A percentile compares a stretch with the other conserved stretches of the same genome.
These are phyloP conservation scores for Fusarium pseudocircinatum DNA, from an alignment of 2,329 filamentous ascomycete genomes.

Conservation along the genomic window DNA sequence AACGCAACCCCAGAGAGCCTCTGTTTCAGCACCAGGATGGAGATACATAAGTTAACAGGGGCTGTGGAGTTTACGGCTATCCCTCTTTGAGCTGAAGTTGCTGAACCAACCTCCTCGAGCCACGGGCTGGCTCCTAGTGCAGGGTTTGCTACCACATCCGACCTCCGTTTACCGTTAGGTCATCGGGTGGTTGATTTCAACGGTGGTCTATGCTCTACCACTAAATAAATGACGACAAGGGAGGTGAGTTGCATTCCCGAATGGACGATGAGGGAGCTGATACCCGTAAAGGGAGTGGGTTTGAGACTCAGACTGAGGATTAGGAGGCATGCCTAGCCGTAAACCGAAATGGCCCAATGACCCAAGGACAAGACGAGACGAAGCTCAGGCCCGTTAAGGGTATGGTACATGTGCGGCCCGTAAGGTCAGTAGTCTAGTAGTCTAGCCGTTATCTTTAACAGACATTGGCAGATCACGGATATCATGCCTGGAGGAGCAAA, in stretches of 20 bases:
- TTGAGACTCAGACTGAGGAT: conserved; percentile 21
- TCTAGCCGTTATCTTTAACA: background rate
- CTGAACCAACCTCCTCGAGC: conserved; percentile 30
- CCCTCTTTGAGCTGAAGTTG: conserved; percentile 19
- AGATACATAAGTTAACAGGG: conserved; percentile 3
- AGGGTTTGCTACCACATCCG: conserved; percentile 17
- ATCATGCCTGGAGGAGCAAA: background rate
- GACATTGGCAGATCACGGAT: background rate
- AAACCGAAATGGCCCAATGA: background rate
- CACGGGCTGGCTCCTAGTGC: conserved; percentile 31
- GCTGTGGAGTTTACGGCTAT: conserved; percentile 31
- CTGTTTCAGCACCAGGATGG: conserved; percentile 42
- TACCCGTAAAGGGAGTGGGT: conserved; percentile 12
- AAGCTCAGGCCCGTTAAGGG: conserved; percentile 23
- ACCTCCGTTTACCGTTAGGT: conserved; percentile 23
- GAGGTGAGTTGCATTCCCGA: conserved; percentile 28
- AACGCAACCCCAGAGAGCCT: conserved; percentile 35
- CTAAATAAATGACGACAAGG: conserved; percentile 28
- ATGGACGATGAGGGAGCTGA: conserved; percentile 1
- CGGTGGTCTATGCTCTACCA: conserved; percentile 36
- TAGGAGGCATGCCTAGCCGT: conserved; percentile 3
- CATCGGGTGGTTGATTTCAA: conserved; percentile 34
- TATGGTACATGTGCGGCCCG: conserved; percentile 25
- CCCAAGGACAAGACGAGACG: conserved; percentile 5
- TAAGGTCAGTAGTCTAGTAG: background rate